Conservation (phyloP, 305 asterid genomes). For the Solanum hybrid region DNA sequence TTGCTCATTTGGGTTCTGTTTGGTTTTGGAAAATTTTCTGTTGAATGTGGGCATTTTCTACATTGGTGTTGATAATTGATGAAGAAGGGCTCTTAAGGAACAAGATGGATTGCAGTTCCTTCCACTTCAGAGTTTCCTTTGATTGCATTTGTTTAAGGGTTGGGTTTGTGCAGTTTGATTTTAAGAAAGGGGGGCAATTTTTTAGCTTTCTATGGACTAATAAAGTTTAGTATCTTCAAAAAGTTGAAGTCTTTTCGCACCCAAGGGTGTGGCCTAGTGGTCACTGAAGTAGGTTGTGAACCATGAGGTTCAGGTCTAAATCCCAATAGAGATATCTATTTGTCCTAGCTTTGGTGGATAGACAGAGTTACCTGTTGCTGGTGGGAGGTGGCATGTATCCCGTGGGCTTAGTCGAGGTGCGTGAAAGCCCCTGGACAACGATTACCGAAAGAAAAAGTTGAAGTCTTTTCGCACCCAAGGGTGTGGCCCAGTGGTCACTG, state of each 20-base stretch:
- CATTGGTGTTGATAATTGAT: neutral
- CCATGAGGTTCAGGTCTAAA: neutral
- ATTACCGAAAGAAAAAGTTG: neutral
- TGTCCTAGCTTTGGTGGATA: neutral
- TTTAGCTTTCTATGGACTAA: neutral
- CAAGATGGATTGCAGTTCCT: neutral
- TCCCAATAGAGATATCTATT: neutral
- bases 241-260: neutral
- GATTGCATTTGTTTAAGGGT: neutral
- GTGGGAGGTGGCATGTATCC: neutral
- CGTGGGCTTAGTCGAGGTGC: neutral
- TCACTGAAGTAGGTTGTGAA: neutral
- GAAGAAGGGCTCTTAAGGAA: neutral
- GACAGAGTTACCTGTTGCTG: neutral
- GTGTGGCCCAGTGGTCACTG: neutral
- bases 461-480: neutral
- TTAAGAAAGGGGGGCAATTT: neutral
- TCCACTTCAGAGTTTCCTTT: neutral
- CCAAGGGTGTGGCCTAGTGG: neutral
- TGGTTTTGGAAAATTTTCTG: neutral
- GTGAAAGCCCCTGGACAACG: neutral
- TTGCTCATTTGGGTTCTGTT: neutral
- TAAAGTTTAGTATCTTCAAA: neutral
- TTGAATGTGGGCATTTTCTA: neutral
- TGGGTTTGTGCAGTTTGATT: neutral